Base-by-base conservation (phyloP, 176 grass and related monocot species). In the barley (Hordeum vulgare) region DNA sequence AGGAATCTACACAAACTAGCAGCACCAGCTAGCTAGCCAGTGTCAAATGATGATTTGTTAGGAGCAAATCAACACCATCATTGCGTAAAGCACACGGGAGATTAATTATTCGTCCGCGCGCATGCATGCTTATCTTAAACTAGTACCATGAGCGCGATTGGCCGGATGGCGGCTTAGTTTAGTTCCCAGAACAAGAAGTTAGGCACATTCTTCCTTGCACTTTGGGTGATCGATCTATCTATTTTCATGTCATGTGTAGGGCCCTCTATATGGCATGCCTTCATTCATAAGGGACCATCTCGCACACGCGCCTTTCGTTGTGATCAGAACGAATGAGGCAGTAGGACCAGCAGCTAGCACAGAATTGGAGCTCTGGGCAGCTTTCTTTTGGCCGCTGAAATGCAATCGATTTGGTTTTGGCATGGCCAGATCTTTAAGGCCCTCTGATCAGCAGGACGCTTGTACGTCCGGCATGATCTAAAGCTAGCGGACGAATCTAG, bases 141-240 rank as follows among this genome's bases (percentile, higher is more conserved):
- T 78, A 53, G 27, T 34, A 51, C 12, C 47, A 54, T 69, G 62
- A 21, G 63, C 33, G 17, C 63, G 5, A 51, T 27, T 45, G 25
- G 65, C 31, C 65, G 18, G 31, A 12, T 11, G 34, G 25, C 14
- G n/a, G 54, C 42, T 72, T 74, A 49, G 39, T 87, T 73, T 60
- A 40, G 39, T 87, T 88, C 74, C 86, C 75, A 10, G 20, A 20
- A 3, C 71, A 57, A 86, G 40, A 89, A 80, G 86, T 73, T 80
- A 86, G 76, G 90, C 90, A 89, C 90, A 89, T 80, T 92, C 80
- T 27, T 82, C 45, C 39, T 54, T 69, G 78, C 11, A 60, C 85
- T 87, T 76, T 47, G 53, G 74, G 75, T 49, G 17, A 36, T 61
- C 56, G 45, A 61, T 41, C 6, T 4, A 74, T 90, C 42, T 71